Percentiles rank a stretch among this genome's conserved stretches.
Conservation (phyloP, 345 rosid genomes). For the Jatropha curcas region DNA sequence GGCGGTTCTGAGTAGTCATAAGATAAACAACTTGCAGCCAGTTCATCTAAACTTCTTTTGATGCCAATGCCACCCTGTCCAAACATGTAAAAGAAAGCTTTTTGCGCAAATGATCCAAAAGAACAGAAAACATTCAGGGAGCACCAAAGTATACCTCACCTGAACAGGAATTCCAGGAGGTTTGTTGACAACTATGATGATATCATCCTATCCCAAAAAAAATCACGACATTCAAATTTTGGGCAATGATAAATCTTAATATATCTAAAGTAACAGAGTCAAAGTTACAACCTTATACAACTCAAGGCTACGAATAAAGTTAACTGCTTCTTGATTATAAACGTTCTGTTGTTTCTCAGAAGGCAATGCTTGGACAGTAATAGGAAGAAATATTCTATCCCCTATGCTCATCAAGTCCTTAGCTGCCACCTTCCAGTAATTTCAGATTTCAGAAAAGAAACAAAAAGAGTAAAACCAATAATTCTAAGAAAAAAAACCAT, state of each 20-base stretch:
- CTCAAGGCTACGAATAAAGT: slow-evolving; percentile 61
- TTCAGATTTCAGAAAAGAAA: slow-evolving; percentile 30
- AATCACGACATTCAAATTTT: slow-evolving; percentile 10
- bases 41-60: slow-evolving; percentile 76
- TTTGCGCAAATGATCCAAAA: not conserved
- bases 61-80: slow-evolving; percentile 84
- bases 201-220: slow-evolving; percentile 58
- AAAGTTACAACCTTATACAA: slow-evolving; percentile 65
- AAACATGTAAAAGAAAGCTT: not conserved
- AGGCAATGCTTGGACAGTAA: slow-evolving; percentile 43
- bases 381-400: slow-evolving; percentile 76
- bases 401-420: slow-evolving; percentile 70
- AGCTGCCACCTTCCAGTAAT: slow-evolving; percentile 66
- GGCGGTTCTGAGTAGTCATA: slow-evolving; percentile 68
- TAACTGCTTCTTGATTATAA: slow-evolving; percentile 60
- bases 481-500: not conserved
- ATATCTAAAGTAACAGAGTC: slow-evolving; percentile 6
- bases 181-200: slow-evolving; percentile 76
- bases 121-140: not conserved
- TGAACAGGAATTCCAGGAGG: slow-evolving; percentile 96
- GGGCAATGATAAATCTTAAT: not conserved
- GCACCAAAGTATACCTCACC: slow-evolving; percentile 37
- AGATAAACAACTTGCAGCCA: slow-evolving; percentile 66
- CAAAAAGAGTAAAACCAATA: not conserved
- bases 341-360: slow-evolving; percentile 40